A percentile compares a stretch with the other conserved stretches of the same genome.
Conservation (phyloP, 305 asterid species). For the Solanum hybrid region DNA sequence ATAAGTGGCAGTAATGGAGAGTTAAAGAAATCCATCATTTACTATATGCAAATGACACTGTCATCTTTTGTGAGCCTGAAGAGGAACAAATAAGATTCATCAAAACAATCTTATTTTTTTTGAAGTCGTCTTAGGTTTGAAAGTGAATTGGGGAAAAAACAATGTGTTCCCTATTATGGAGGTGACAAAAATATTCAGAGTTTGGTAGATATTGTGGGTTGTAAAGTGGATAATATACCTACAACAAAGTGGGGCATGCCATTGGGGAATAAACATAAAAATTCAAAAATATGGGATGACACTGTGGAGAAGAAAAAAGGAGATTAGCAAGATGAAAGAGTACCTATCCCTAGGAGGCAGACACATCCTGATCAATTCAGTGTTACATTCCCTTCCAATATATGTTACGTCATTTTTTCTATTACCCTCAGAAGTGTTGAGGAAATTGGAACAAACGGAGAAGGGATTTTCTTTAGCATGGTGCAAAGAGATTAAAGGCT, state of each 20-base stretch:
- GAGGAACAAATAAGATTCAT: neutral
- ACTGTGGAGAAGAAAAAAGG: neutral
- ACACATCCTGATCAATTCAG: neutral
- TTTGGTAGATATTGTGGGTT: neutral
- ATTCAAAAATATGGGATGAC: neutral
- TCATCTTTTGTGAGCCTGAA: neutral
- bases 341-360: neutral
- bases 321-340: neutral
- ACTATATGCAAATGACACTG: neutral
- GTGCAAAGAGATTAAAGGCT: neutral
- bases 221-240: neutral
- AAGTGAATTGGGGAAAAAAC: neutral
- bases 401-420: neutral
- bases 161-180: neutral
- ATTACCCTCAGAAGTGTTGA: neutral
- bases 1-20: neutral
- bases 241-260: neutral
- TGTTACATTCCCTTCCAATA: neutral
- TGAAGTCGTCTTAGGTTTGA: neutral
- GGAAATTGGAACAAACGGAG: neutral
- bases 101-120: neutral
- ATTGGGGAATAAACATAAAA: neutral
- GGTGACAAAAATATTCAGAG: neutral
- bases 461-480: neutral
- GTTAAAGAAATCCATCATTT: neutral